Conservation (phyloP, 495 filamentous ascomycete species). For the Penicillium crystallinum region DNA sequence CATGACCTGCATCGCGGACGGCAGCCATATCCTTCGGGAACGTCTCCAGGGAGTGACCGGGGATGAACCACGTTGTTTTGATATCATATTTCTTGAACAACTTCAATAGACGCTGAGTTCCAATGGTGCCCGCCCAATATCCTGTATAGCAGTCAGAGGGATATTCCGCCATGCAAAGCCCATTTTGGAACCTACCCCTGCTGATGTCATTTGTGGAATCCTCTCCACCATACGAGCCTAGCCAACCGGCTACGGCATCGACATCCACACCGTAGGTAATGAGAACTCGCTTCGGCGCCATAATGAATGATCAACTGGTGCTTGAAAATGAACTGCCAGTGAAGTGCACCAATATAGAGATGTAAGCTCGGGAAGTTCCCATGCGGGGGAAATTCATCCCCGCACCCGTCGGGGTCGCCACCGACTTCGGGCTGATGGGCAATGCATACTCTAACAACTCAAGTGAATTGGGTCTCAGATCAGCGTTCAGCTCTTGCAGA, state of each 20-base stretch:
- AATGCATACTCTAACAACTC: background rate
- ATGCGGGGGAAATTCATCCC: constrained; percentile 18
- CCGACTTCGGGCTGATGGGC: background rate
- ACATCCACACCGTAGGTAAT: constrained; percentile 55
- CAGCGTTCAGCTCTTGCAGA: background rate
- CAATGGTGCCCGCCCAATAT: constrained; percentile 66
- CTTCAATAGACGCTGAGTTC: constrained; percentile 63
- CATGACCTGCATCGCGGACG: constrained; percentile 69
- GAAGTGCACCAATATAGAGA: too few species aligned
- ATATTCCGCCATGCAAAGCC: background rate
- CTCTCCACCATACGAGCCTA: constrained; percentile 64
- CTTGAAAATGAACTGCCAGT: background rate
- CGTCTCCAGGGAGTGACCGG: constrained; percentile 70
- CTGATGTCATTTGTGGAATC: constrained; percentile 63
- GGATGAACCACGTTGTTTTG: constrained; percentile 80
- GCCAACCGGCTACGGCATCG: constrained; percentile 68
- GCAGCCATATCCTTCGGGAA: constrained; percentile 72
- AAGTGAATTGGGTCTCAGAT: background rate
- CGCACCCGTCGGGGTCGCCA: constrained; percentile 11
- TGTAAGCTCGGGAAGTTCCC: too few species aligned
- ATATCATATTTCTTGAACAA: constrained; percentile 74
- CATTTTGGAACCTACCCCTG: constrained; percentile 37
- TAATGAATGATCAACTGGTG: constrained; percentile 2
- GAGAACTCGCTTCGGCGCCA: constrained; percentile 48
- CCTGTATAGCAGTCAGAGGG: constrained; percentile 36